Conservation (phyloP, 495 filamentous ascomycete species). For the Glonium stellatum region DNA sequence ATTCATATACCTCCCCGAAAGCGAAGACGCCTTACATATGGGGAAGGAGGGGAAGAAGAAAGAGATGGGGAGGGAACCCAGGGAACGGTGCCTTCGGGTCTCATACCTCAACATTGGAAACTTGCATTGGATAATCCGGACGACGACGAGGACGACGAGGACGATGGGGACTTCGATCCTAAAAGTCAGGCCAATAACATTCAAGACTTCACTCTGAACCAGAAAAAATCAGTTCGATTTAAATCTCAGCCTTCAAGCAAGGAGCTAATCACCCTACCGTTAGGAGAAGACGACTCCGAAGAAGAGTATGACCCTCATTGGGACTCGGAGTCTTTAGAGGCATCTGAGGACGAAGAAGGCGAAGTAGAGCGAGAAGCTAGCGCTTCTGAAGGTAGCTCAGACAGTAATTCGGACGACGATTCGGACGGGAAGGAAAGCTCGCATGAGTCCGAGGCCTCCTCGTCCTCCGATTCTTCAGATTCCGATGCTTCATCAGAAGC, state of each 20-base stretch:
- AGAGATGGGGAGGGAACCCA: constrained; percentile 40
- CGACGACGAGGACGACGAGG: not conserved
- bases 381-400: constrained; percentile 7
- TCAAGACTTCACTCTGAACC: not conserved
- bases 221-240: not conserved
- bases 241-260: not conserved
- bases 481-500: constrained; percentile 9
- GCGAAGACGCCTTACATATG: constrained; percentile 49
- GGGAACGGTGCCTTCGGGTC: constrained; percentile 33
- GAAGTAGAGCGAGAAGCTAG: constrained; percentile 8
- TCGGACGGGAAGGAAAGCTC: constrained; percentile 9
- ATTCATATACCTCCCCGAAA: constrained; percentile 73
- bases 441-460: constrained; percentile 4
- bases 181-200: not conserved
- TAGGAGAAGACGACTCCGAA: constrained; percentile 15
- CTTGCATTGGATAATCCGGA: not conserved
- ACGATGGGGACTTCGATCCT: not conserved
- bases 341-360: constrained; percentile 24
- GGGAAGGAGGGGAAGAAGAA: constrained; percentile 29
- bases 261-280: not conserved
- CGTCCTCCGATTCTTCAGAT: not conserved
- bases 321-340: constrained; percentile 20
- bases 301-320: constrained; percentile 25
- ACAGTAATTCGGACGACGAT: constrained; percentile 9
- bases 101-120: constrained; percentile 2